phyloP scores from a whole-genome alignment of 164 flowering plant genomes.

The Buxus sempervirens region DNA sequence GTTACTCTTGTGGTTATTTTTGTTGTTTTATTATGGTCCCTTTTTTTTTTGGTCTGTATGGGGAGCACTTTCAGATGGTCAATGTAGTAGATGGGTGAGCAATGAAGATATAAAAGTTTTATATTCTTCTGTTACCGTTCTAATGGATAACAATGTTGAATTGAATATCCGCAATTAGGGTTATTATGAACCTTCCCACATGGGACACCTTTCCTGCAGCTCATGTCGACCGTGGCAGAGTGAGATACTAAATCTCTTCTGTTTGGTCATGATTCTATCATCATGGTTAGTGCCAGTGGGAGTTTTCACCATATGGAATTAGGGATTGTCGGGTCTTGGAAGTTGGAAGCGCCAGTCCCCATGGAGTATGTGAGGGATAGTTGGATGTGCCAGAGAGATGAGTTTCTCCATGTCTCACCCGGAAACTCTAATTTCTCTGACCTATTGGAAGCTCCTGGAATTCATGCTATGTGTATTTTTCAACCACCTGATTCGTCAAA shows the following conservation, averaged over 20 bases:
- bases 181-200: constrained; percentile 48
- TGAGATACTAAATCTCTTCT: constrained; percentile 37
- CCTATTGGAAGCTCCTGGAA: too few species aligned
- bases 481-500: constrained; percentile 28
- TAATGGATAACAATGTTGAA: constrained; percentile 39
- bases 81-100: too few species aligned
- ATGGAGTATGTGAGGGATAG: constrained; percentile 40
- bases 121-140: too few species aligned
- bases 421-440: constrained; percentile 30
- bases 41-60: too few species aligned
- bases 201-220: constrained; percentile 50
- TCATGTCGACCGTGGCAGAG: constrained; percentile 42
- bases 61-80: too few species aligned
- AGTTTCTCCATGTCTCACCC: constrained; percentile 35
- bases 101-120: too few species aligned
- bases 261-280: constrained; percentile 33
- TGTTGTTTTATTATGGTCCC: too few species aligned
- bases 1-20: too few species aligned
- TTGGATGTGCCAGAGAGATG: constrained; percentile 46
- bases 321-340: constrained; percentile 34
- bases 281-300: constrained; percentile 35
- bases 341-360: constrained; percentile 27
- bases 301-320: constrained; percentile 32
- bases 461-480: constrained; percentile 37
- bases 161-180: constrained; percentile 59